Evolutionary conservation across 2,329 filamentous ascomycete species (phyloP), one percentile per base, ranked within the genome.

Genomic region (Nemania sp.): DNA sequence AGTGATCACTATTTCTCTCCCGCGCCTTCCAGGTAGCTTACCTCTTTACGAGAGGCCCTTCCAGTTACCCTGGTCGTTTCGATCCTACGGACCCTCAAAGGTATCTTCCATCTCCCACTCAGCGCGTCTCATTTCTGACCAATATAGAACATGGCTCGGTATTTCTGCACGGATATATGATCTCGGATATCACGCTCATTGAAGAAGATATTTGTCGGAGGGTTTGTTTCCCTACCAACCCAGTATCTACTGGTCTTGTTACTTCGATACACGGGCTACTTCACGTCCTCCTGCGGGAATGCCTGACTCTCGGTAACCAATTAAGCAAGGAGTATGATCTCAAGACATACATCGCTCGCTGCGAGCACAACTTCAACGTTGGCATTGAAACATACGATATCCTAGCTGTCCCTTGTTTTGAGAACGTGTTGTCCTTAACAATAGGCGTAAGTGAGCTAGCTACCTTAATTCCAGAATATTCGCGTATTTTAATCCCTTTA

Each of bases 171-270:
- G 54, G 54, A 56, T 56, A 56, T 27, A 5, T 43, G 7, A 56
- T 56, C 32, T 56, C 54, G 13, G 54, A 56, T n/a, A 26, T 43
- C 41, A 18, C 54, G 2, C 54, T 56, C 26, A 43, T 56, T 27
- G 54, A 56, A 27, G 54, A 56, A 27, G 24, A 56, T 56, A 43
- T 56, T 27, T 56, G 54, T n/a, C 54, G 35, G 7, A n/a, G 54
- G 54, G 54, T 56, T 26, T 56, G 15, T n/a, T 56, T 56, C 32
- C 54, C 54, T 18, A 43, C 54, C 4, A 22, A 56, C 32, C 35
- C 35, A 18, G 54, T 43, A 5, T 43, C 54, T 18, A 43, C 54
- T 7, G 32, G 54, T 8, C 54, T 56, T 15, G 54, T 43, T 15
- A 56, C n/a, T 15, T 56, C 54, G 24, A 56, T 56, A 35, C 18